A percentile compares a stretch with the other conserved stretches of the same genome.
These are phyloP conservation scores for Fusarium sp. DNA, from an alignment of 2,329 filamentous ascomycete genomes.

Conservation along the genomic window DNA sequence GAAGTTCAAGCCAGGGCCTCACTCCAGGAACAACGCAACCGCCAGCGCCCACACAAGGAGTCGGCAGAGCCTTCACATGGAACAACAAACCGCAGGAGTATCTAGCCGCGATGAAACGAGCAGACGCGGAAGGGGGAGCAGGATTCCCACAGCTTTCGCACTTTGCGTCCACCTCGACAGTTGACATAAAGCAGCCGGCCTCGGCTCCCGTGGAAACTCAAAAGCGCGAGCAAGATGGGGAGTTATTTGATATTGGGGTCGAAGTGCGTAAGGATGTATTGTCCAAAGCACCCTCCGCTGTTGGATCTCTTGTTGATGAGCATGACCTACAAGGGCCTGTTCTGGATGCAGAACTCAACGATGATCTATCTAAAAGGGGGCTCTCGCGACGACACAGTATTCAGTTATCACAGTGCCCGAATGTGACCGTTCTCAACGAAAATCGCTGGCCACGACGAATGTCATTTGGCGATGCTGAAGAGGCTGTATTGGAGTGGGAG, in stretches of 20 bases:
- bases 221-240: constrained; percentile 38
- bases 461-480: constrained; percentile 79
- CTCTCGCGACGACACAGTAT: constrained; percentile 72
- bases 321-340: constrained; percentile 66
- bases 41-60: constrained; percentile 46
- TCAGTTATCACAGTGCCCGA: constrained; percentile 46
- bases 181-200: constrained; percentile 33
- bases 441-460: constrained; percentile 75
- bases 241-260: constrained; percentile 46
- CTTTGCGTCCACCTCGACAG: constrained; percentile 42
- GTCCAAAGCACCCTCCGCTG: constrained; percentile 61
- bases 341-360: constrained; percentile 57
- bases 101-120: constrained; percentile 52
- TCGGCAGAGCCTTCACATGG: constrained; percentile 68
- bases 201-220: constrained; percentile 39
- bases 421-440: constrained; percentile 57
- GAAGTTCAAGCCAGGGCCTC: constrained; percentile 20
- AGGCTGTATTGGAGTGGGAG: constrained; percentile 75
- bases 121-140: constrained; percentile 42
- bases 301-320: constrained; percentile 68
- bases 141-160: constrained; percentile 38
- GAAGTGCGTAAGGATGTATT: constrained; percentile 56
- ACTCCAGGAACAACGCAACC: constrained; percentile 44
- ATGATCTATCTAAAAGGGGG: constrained; percentile 54
- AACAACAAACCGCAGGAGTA: constrained; percentile 72